Base-by-base conservation (phyloP, 2,329 filamentous ascomycete genomes). In the Talaromyces sp. region DNA sequence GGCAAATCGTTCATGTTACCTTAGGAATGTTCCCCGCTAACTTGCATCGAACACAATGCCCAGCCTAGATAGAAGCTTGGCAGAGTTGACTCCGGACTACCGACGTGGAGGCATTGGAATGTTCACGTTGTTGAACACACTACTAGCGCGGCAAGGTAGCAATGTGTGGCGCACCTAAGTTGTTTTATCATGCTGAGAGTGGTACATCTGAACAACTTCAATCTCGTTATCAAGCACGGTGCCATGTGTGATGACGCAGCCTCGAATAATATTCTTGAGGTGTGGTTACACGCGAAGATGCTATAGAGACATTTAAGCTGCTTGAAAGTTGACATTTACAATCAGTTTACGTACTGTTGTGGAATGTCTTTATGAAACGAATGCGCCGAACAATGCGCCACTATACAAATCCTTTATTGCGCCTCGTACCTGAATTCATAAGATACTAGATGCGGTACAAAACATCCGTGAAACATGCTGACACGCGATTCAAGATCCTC, bases 151-250 rank as follows among this genome's bases (percentile, higher is more conserved):
- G 56, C 36, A 59, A 59, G 56, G 56, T 43, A 45, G 56, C 56
- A 59, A 34, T 59, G 22, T 59, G 56, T 59, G 56, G 56, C 56
- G 15, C 56, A 59, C 36, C 8, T 59, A 29, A 25, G 8, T 27
- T 59, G 19, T 19, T 45, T 59, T 19, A 36, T 36, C 53, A 5
- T 36, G n/a, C 11, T 36, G 31, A n/a, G 25, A 17, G 47, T 38
- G 4, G 31, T 22, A 56, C 11, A 56, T 38, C 19, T 17, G 2
- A 10, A 56, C 5, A 38, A 19, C 31, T 22, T 56, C 53, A 56
- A 22, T 17, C 5, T 25, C 5, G 49, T 53, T 56, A 22, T 36
- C 29, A 36, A 36, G 51, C 7, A 19, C n/a, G 5, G 15, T 22
- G 53, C n/a, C 53, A 36, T 56, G 31, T 56, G 53, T 22, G 53